Percentiles rank a stretch among this genome's conserved stretches.
phyloP scores from a whole-genome alignment of 2,329 filamentous ascomycete genomes.

The Neonectria ditissima region DNA sequence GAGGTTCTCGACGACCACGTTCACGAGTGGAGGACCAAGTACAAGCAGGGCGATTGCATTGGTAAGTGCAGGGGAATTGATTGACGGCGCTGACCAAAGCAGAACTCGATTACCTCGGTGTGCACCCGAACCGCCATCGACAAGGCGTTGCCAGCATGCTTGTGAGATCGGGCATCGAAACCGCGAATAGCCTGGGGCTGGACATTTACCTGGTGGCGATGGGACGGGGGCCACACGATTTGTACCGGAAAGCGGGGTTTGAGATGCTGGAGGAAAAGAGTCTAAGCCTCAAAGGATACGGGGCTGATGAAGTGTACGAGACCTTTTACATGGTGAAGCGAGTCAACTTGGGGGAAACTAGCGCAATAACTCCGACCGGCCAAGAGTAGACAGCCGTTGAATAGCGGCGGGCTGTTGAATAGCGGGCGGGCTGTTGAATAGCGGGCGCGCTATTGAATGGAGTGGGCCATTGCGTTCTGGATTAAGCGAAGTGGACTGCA shows the following conservation, averaged over 20 bases:
- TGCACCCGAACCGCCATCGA: constrained; percentile 37
- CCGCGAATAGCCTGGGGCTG: constrained; percentile 31
- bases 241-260: constrained; percentile 40
- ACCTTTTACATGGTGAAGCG: constrained; percentile 27
- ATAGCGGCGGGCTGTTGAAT: too few relatives aligned
- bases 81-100: neutral
- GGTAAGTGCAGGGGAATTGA: constrained; percentile 4
- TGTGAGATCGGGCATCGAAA: constrained; percentile 35
- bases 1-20: constrained; percentile 29
- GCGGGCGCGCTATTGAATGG: neutral
- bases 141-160: constrained; percentile 39
- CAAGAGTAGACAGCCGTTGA: too few relatives aligned
- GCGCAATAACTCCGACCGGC: too few relatives aligned
- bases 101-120: constrained; percentile 41
- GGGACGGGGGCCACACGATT: constrained; percentile 24
- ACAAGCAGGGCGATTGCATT: constrained; percentile 25
- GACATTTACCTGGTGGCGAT: constrained; percentile 36
- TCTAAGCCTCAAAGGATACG: constrained; percentile 20
- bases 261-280: constrained; percentile 24
- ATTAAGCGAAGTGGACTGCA: neutral
- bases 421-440: neutral
- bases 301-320: constrained; percentile 25
- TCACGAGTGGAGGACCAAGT: constrained; percentile 20
- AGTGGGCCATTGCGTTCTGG: neutral
- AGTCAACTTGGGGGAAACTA: too few relatives aligned